Conservation (phyloP, 768 basidiomycete genomes). For the Leccinum olivaceopallidum region DNA sequence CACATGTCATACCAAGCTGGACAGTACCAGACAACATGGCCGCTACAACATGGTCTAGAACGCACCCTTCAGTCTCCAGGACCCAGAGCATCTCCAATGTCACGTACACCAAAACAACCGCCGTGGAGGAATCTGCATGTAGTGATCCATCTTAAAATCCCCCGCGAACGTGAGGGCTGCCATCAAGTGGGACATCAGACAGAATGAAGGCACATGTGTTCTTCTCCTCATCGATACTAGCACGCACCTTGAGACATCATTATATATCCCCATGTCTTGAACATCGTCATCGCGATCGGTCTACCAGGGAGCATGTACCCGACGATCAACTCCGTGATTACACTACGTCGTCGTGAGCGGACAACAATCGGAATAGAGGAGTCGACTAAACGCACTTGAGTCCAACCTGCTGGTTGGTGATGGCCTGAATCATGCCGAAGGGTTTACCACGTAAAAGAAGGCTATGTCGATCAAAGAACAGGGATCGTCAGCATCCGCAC, state of each 20-base stretch:
- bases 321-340: conserved; percentile 72
- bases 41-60: conserved; percentile 55
- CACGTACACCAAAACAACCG: conserved; percentile 58
- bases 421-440: conserved; percentile 72
- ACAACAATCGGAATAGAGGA: neutral
- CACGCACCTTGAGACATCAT: conserved; percentile 48
- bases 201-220: no score
- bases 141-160: conserved; percentile 80
- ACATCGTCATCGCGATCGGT: conserved; percentile 81
- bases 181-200: neutral
- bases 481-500: neutral
- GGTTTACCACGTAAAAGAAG: conserved; percentile 68
- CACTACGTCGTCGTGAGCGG: conserved; percentile 29
- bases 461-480: conserved; percentile 19
- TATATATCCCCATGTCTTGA: conserved; percentile 73
- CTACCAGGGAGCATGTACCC: conserved; percentile 58
- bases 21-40: conserved; percentile 62
- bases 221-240: neutral
- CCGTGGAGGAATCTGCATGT: conserved; percentile 69
- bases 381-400: conserved; percentile 35
- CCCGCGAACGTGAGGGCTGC: conserved; percentile 60
- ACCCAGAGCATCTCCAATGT: neutral
- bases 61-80: neutral
- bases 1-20: conserved; percentile 56
- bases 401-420: conserved; percentile 78